These are phyloP conservation scores for Rhodotorula graminis DNA, from an alignment of 768 basidiomycete genomes.

Conservation along the genomic window DNA sequence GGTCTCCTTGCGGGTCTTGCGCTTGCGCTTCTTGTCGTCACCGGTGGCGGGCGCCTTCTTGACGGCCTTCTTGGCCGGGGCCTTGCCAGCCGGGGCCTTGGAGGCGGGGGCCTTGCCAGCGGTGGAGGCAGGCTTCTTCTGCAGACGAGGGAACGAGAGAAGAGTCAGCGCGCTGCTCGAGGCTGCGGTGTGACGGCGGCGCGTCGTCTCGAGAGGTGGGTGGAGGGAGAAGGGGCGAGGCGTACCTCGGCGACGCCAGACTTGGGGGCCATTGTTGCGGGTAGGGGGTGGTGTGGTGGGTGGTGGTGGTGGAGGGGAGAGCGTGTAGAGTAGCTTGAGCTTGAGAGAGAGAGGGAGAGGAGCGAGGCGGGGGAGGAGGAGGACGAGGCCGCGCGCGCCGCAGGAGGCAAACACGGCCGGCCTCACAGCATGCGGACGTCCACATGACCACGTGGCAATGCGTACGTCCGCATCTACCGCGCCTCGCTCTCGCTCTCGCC, in stretches of 20 bases:
- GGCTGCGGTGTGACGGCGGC: neutral
- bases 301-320: slow-evolving; percentile 48
- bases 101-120: slow-evolving; percentile 52
- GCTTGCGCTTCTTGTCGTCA: slow-evolving; percentile 50
- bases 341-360: neutral
- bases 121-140: slow-evolving; percentile 54
- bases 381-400: neutral
- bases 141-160: neutral
- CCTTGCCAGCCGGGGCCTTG: slow-evolving; percentile 40
- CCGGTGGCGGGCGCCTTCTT: slow-evolving; percentile 39
- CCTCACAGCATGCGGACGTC: neutral
- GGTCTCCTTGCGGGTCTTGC: slow-evolving; percentile 79
- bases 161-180: neutral
- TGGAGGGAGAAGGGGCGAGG: neutral
- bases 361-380: neutral
- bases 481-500: slow-evolving; percentile 53
- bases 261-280: slow-evolving; percentile 30
- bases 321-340: neutral
- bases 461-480: slow-evolving; percentile 44
- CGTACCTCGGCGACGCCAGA: slow-evolving; percentile 30
- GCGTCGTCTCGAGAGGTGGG: neutral
- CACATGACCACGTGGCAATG: neutral
- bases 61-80: slow-evolving; percentile 42
- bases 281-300: neutral
- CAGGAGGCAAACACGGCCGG: neutral